phyloP scores from a whole-genome alignment of 345 rosid species.

The Orychophragmus violaceus region DNA sequence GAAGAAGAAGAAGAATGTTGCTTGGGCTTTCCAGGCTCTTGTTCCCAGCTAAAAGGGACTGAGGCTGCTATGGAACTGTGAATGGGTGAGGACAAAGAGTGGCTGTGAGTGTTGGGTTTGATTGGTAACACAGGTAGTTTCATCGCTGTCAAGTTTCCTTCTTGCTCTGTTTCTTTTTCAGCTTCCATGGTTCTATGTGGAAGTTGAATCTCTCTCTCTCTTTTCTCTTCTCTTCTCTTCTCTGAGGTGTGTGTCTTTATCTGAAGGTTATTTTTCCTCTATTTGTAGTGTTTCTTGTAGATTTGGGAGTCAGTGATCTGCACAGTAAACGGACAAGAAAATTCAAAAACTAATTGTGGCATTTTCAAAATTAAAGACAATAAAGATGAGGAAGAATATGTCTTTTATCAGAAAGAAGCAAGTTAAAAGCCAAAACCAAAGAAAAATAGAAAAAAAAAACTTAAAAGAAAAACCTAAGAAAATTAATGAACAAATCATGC shows the following conservation, averaged over 20 bases:
- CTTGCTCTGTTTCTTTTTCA: slow-evolving; percentile 29
- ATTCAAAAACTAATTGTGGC: background rate
- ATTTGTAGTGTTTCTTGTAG: slow-evolving; percentile 26
- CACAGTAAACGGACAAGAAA: slow-evolving; percentile 14
- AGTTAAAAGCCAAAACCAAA: too few species aligned
- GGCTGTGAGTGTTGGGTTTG: slow-evolving; percentile 20
- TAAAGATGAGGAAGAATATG: slow-evolving; percentile 3
- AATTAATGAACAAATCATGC: background rate
- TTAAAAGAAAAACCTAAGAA: background rate
- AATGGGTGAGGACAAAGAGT: slow-evolving; percentile 55
- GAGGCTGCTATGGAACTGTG: slow-evolving; percentile 46
- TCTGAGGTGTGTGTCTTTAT: slow-evolving; percentile 3
- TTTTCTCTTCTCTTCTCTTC: slow-evolving; percentile 3
- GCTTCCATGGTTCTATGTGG: slow-evolving; percentile 34
- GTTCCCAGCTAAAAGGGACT: slow-evolving; percentile 86
- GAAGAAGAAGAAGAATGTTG: slow-evolving; percentile 21
- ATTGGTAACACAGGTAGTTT: slow-evolving; percentile 36
- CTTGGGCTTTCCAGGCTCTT: slow-evolving; percentile 85
- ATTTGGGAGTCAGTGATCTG: slow-evolving; percentile 23
- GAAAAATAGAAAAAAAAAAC: too few species aligned
- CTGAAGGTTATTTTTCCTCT: background rate
- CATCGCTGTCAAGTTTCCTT: slow-evolving; percentile 25
- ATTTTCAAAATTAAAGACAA: slow-evolving; percentile 10
- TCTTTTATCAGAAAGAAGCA: background rate
- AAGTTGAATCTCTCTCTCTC: too few species aligned